Conservation (phyloP, 140 eudicot species). For the Anethum foeniculum region DNA sequence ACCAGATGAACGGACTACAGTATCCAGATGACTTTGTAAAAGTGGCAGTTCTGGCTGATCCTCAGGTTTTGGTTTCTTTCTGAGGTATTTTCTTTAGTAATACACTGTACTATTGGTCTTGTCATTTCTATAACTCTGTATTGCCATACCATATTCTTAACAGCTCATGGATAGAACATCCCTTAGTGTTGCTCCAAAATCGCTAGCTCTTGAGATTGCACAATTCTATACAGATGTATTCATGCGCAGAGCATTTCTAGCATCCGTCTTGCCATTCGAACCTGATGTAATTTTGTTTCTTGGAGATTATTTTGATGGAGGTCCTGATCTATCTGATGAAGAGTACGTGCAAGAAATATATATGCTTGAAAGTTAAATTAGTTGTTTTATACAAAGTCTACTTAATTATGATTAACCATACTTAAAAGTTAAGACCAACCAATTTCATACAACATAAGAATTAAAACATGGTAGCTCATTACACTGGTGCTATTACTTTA, state of each 20-base stretch:
- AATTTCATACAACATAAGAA: neutral
- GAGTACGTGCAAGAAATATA: slow-evolving; percentile 49
- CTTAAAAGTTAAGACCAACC: neutral
- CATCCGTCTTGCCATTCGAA: slow-evolving; percentile 63
- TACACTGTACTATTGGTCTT: neutral
- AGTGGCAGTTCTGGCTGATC: slow-evolving; percentile 84
- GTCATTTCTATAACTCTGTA: neutral
- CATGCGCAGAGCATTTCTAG: slow-evolving; percentile 84
- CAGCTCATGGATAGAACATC: slow-evolving; percentile 94
- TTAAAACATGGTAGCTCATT: neutral
- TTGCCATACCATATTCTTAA: slow-evolving; percentile 11
- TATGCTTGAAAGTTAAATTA: neutral
- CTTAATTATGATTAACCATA: neutral
- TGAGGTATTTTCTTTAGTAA: slow-evolving; percentile 1
- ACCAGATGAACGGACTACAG: slow-evolving; percentile 36
- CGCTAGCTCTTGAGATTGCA: slow-evolving; percentile 58
- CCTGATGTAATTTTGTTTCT: slow-evolving; percentile 80
- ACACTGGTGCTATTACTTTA: neutral
- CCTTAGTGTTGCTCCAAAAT: slow-evolving; percentile 60
- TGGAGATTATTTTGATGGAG: slow-evolving; percentile 97
- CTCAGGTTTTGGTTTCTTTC: slow-evolving; percentile 53
- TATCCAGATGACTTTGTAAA: slow-evolving; percentile 56
- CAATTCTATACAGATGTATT: slow-evolving; percentile 78
- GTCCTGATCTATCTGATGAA: slow-evolving; percentile 57
- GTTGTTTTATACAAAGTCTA: neutral